A percentile compares a stretch with the other conserved stretches of the same genome.
These are phyloP conservation scores for Herpetomonas tarakana DNA, from an alignment of 208 protist species.

Conservation along the genomic window DNA sequence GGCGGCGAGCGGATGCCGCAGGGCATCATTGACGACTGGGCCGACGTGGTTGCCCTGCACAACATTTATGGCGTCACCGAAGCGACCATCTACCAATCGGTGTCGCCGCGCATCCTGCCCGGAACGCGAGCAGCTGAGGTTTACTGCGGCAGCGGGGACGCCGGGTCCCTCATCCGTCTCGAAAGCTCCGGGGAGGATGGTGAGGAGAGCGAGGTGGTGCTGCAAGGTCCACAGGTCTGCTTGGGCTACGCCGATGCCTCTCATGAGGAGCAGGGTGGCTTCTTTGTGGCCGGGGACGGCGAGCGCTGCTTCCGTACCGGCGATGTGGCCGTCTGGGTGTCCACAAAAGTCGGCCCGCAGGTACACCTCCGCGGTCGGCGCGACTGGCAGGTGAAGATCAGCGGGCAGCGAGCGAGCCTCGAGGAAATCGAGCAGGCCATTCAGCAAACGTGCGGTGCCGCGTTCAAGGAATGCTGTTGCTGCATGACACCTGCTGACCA, in stretches of 20 bases:
- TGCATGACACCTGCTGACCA: too few species aligned
- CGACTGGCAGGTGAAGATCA: constrained; percentile 57
- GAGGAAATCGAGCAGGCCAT: constrained; percentile 54
- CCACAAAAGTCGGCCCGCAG: background rate
- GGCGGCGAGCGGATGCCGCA: constrained; percentile 49
- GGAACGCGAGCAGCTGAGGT: constrained; percentile 16
- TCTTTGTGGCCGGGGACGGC: constrained; percentile 8
- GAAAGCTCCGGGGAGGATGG: constrained; percentile 4
- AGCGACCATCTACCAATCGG: constrained; percentile 57
- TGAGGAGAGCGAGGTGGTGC: constrained; percentile 30
- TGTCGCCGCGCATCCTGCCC: constrained; percentile 17
- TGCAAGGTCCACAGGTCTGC: constrained; percentile 49
- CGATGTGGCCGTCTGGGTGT: constrained; percentile 22
- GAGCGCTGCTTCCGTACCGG: constrained; percentile 43
- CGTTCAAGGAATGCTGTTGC: constrained; percentile 32
- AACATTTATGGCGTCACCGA: constrained; percentile 74
- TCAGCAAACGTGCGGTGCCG: constrained; percentile 1
- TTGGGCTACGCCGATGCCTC: constrained; percentile 32
- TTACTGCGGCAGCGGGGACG: constrained; percentile 26
- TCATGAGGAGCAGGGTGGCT: background rate
- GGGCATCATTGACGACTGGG: constrained; percentile 30
- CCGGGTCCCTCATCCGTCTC: constrained; percentile 18
- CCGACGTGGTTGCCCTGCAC: constrained; percentile 29
- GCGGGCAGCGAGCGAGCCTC: constrained; percentile 49
- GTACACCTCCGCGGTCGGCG: constrained; percentile 31